Evolutionary conservation across 176 grass and related monocot genomes (phyloP).

Genomic region (Paspalum notatum): DNA sequence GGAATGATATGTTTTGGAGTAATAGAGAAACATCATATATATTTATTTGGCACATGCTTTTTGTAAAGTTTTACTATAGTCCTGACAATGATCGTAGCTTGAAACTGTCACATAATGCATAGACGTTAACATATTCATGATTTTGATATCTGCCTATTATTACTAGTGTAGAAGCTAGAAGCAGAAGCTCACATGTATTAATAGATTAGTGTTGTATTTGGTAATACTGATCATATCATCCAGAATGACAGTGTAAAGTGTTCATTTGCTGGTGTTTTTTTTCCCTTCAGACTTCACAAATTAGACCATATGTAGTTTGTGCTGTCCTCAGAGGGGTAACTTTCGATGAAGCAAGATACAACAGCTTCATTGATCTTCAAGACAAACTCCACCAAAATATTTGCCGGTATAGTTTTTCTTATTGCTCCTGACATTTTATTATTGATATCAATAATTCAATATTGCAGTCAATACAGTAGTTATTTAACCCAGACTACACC

Average conservation of each 20-base stretch:
- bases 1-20: background rate
- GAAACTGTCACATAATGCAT: background rate
- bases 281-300: conserved; percentile 69
- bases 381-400: conserved; percentile 99
- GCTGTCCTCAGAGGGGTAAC: conserved; percentile 85
- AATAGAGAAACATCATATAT: background rate
- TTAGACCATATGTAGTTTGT: conserved; percentile 90
- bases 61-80: background rate
- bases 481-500: conserved; percentile 19
- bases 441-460: conserved; percentile 21
- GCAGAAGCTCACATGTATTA: conserved; percentile 3
- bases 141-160: background rate
- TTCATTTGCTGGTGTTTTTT: conserved; percentile 28
- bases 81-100: background rate
- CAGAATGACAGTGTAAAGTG: conserved; percentile 6
- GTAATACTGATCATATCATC: background rate
- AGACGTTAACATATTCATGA: background rate
- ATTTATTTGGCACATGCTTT: background rate
- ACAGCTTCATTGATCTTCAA: conserved; percentile 99
- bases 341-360: conserved; percentile 92
- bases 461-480: conserved; percentile 17
- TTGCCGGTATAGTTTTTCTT: conserved; percentile 68
- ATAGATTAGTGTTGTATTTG: background rate
- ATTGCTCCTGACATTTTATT: background rate
- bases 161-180: background rate